Base-by-base conservation (phyloP, 805 yeast genomes). In the Starmerella etchellsii region DNA sequence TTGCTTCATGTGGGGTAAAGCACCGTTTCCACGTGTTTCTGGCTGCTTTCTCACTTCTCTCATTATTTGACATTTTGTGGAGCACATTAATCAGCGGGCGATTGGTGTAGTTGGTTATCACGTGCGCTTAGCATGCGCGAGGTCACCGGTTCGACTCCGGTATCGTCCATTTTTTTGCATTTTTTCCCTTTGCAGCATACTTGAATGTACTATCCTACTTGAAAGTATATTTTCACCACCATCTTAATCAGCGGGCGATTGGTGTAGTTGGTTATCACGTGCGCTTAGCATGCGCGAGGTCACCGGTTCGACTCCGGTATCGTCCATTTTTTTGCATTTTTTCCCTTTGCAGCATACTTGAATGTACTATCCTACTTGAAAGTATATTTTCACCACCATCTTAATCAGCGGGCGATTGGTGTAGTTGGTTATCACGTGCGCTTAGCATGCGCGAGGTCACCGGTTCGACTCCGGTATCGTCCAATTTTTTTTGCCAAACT, bases 371-470 rank as follows among this genome's bases (percentile, higher is more conserved):
- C 9, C 9, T 9, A 13, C 27, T 10, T 9, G 27, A 25, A 9
- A 10, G 27, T 13, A 10, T 10, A 10, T 25, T 28, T 28, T 11
- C 15, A 15, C 15, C 10, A 15, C 8, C 31, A 9, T 14, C 7
- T n/a, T 7, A 14, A 28, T 28, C n/a, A 28, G n/a, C 31, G 59
- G 59, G 59, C 59, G 57, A 53, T 52, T 55, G 59, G 59, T 55
- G n/a, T n/a, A n/a, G n/a, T n/a, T n/a, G n/a, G 59, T 54, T 55
- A 55, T 55, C 59, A 55, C 59, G 51, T 54, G 52, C 59, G 60
- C 60, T 56, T 56, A 56, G 60, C 60, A 56, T 56, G 60, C 60
- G 59, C 52, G 55, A 56, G 60, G 60, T 55, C 60, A 56, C 60
- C 58, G 60, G 60, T 56, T 55, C 60, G 55, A 56, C 54, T 56